Percentiles rank a stretch among this genome's conserved stretches.
Conservation (phyloP, 805 yeast genomes). For the Candida silvicultrix region DNA sequence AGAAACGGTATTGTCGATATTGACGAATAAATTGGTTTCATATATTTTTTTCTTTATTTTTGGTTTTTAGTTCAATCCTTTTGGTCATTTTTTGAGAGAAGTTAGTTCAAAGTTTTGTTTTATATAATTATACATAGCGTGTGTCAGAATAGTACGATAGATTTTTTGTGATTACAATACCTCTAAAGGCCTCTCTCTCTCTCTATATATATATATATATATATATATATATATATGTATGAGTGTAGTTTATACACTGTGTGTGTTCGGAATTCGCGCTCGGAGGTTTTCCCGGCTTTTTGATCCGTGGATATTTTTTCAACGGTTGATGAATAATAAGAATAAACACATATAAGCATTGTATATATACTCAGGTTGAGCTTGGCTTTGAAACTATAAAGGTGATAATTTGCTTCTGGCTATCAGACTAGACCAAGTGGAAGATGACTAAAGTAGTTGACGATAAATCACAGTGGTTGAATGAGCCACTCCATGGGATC, state of each 20-base stretch:
- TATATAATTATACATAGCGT: neutral
- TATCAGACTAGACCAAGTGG: no score
- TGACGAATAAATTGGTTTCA: constrained; percentile 1
- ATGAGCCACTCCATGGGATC: constrained; percentile 71
- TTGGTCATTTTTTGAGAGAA: neutral
- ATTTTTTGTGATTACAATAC: no score
- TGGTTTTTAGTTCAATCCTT: neutral
- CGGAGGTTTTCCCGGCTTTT: neutral
- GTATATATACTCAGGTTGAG: neutral
- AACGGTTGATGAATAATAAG: neutral
- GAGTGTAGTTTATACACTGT: no score
- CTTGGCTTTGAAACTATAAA: no score
- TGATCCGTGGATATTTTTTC: neutral
- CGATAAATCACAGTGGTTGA: constrained; percentile 47
- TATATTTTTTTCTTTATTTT: neutral
- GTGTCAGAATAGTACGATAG: neutral
- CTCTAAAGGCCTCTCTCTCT: no score
- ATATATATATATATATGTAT: no score
- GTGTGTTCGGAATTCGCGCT: no score
- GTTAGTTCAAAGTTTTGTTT: neutral
- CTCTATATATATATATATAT: no score
- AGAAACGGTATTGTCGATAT: constrained; percentile 58
- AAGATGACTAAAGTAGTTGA: constrained; percentile 15
- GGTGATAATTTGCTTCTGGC: no score
- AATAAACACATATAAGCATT: neutral